These are phyloP conservation scores for Ophiocordyceps robertsii DNA, from an alignment of 2,329 filamentous ascomycete species.

Conservation along the genomic window DNA sequence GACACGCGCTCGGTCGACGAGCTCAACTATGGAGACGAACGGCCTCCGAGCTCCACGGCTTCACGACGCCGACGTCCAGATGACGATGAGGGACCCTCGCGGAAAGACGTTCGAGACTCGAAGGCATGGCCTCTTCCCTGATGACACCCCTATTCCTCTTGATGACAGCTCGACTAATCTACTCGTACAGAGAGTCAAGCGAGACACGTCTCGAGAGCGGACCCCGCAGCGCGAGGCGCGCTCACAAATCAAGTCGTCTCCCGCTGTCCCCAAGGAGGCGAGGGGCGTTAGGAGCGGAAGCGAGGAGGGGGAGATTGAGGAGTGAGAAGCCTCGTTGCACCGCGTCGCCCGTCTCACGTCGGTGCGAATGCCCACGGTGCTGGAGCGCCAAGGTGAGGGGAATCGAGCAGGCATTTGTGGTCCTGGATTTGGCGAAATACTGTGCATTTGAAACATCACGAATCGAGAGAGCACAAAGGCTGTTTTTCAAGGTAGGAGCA, in stretches of 20 bases:
- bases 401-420: too few species aligned
- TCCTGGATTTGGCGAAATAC: too few species aligned
- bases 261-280: slow-evolving; percentile 27
- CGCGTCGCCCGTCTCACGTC: too few species aligned
- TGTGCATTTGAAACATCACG: too few species aligned
- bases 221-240: slow-evolving; percentile 44
- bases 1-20: slow-evolving; percentile 73
- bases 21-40: slow-evolving; percentile 76
- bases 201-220: slow-evolving; percentile 46
- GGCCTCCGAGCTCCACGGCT: slow-evolving; percentile 44
- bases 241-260: slow-evolving; percentile 44
- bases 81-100: slow-evolving; percentile 57
- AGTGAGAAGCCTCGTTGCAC: slow-evolving; percentile 20
- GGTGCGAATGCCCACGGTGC: too few species aligned
- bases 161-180: slow-evolving; percentile 12
- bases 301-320: slow-evolving; percentile 95
- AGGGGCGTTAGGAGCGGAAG: slow-evolving; percentile 51
- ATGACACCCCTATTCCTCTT: background rate
- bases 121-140: slow-evolving; percentile 37
- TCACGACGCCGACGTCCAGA: slow-evolving; percentile 67
- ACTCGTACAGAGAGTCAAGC: slow-evolving; percentile 37
- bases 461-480: too few species aligned
- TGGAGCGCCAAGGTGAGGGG: too few species aligned
- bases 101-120: slow-evolving; percentile 50
- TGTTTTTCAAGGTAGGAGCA: too few species aligned